These are phyloP conservation scores for Boletus bicolor DNA, from an alignment of 768 basidiomycete species.

Conservation along the genomic window DNA sequence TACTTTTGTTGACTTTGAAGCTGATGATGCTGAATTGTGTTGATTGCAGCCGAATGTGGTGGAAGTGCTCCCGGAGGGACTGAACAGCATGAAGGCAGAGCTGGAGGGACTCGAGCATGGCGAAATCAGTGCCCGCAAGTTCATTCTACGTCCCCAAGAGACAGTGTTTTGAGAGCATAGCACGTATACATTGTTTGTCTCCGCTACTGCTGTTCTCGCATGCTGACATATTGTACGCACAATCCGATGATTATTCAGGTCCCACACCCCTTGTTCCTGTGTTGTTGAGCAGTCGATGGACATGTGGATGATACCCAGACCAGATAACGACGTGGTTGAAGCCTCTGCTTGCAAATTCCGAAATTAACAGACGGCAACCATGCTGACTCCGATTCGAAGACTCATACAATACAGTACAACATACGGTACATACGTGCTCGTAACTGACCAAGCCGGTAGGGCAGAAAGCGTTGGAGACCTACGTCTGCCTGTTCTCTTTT, in stretches of 20 bases:
- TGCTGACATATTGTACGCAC: neutral
- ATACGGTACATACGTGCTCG: no score
- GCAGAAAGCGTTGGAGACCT: neutral
- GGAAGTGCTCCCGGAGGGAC: no score
- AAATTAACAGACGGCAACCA: no score
- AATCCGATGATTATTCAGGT: neutral
- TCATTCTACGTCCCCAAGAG: conserved; percentile 1
- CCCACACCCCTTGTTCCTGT: neutral
- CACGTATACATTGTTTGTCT: neutral
- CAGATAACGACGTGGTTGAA: no score
- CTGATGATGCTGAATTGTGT: no score
- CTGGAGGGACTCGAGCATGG: neutral
- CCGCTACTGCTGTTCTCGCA: neutral
- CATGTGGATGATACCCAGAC: no score
- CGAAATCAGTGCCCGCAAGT: conserved; percentile 1
- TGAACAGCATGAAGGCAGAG: neutral
- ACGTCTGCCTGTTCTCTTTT: conserved; percentile 10
- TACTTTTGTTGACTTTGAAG: no score
- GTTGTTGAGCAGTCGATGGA: neutral
- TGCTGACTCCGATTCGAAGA: no score
- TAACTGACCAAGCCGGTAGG: no score
- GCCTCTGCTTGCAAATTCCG: no score
- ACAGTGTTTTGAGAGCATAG: neutral
- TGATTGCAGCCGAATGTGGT: no score
- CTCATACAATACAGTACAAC: no score